Evolutionary conservation across 2,329 filamentous ascomycete genomes (phyloP).

Genomic region (Diaporthe australafricana): DNA sequence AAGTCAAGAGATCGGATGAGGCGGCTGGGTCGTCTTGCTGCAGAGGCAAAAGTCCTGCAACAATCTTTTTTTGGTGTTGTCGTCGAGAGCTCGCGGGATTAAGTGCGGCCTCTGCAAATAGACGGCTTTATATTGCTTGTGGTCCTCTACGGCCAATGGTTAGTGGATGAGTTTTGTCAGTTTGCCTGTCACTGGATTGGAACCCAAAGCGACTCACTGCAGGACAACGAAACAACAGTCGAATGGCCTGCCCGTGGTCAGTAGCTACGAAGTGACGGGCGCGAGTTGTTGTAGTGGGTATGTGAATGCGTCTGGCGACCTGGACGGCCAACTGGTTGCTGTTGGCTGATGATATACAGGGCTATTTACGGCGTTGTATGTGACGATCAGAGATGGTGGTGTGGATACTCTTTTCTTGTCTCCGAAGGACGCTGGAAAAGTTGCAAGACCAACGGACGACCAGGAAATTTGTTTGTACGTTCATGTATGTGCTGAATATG

Average conservation of each 20-base stretch:
- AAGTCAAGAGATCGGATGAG: slow-evolving; percentile 20
- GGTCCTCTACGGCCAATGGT: background rate
- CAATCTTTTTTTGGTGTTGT: background rate
- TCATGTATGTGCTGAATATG: slow-evolving; percentile 40
- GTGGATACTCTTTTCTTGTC: slow-evolving; percentile 14
- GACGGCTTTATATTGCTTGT: background rate
- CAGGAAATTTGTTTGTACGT: slow-evolving; percentile 33
- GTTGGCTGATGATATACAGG: slow-evolving; percentile 22
- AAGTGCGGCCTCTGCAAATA: background rate
- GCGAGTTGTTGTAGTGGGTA: background rate
- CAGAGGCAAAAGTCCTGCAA: background rate
- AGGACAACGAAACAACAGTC: background rate
- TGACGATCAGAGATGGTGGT: slow-evolving; percentile 16
- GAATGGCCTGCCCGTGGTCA: background rate
- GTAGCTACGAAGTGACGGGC: background rate
- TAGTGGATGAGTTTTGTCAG: background rate
- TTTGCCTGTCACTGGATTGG: background rate
- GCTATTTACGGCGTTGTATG: slow-evolving; percentile 28
- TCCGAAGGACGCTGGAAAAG: background rate
- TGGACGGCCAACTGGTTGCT: background rate
- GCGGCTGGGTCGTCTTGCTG: background rate
- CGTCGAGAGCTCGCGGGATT: background rate
- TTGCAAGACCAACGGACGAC: slow-evolving; percentile 9
- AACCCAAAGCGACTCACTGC: slow-evolving; percentile 12
- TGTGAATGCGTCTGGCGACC: slow-evolving; percentile 7